Evolutionary conservation across 345 rosid genomes (phyloP).

Genomic region (Cochlearia excelsa): DNA sequence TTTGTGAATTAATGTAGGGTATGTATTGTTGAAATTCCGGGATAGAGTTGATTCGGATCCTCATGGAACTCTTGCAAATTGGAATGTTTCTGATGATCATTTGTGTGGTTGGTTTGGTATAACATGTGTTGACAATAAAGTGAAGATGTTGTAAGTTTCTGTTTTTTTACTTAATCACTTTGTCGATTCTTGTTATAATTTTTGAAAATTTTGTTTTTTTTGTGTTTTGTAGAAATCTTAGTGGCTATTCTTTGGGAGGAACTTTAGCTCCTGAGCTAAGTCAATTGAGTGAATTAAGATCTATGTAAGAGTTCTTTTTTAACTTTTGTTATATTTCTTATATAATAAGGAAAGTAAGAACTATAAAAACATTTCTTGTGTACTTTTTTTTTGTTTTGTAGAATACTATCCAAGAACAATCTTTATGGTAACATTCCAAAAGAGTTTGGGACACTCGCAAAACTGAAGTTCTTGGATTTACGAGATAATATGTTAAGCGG

Average conservation of each 20-base stretch:
- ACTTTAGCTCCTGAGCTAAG: conserved; percentile 72
- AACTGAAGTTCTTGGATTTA: conserved; percentile 63
- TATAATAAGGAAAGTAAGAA: neutral
- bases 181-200: neutral
- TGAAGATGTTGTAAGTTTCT: conserved; percentile 73
- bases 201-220: neutral
- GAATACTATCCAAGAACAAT: conserved; percentile 51
- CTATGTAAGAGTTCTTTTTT: conserved; percentile 51
- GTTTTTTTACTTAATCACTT: neutral
- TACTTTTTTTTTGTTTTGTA: conserved; percentile 27
- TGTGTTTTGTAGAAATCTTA: conserved; percentile 54
- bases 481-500: conserved; percentile 69
- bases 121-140: conserved; percentile 62
- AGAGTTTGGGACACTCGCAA: conserved; percentile 55
- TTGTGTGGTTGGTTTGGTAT: conserved; percentile 81
- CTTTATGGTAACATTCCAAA: conserved; percentile 65
- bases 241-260: conserved; percentile 59
- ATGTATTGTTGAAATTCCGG: conserved; percentile 63
- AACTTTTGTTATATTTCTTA: conserved; percentile 14
- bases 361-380: conserved; percentile 1
- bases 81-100: conserved; percentile 48
- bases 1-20: conserved; percentile 46
- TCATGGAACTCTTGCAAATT: conserved; percentile 55
- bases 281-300: conserved; percentile 58
- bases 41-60: conserved; percentile 65